Evolutionary conservation across 371 early-diverging fungal species (phyloP).

Genomic region (Zychaea mexicana): DNA sequence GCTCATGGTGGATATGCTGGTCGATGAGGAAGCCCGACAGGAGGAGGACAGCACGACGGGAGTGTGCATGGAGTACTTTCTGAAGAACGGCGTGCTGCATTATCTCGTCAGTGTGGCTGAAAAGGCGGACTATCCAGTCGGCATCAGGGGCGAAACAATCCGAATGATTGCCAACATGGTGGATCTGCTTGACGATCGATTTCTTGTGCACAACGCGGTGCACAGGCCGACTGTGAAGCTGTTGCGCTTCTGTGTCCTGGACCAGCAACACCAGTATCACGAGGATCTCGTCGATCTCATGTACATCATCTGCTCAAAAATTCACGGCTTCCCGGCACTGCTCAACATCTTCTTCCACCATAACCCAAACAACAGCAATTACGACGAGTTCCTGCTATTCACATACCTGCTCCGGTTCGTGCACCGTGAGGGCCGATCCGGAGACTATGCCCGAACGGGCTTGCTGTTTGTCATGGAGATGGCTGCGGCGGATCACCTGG

Average conservation of each 20-base stretch:
- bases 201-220: slow-evolving; percentile 82
- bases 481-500: slow-evolving; percentile 60
- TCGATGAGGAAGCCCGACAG: slow-evolving; percentile 79
- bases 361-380: slow-evolving; percentile 15
- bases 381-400: slow-evolving; percentile 73
- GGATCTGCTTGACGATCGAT: slow-evolving; percentile 77
- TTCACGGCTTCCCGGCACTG: slow-evolving; percentile 81
- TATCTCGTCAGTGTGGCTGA: slow-evolving; percentile 76
- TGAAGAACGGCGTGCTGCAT: slow-evolving; percentile 77
- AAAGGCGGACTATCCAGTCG: slow-evolving; percentile 72
- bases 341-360: slow-evolving; percentile 86
- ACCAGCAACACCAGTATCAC: slow-evolving; percentile 65
- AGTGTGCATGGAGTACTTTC: slow-evolving; percentile 84
- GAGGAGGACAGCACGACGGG: slow-evolving; percentile 63
- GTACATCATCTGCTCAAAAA: slow-evolving; percentile 83
- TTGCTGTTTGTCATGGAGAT: slow-evolving; percentile 80
- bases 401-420: slow-evolving; percentile 79
- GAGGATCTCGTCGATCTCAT: slow-evolving; percentile 81
- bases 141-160: slow-evolving; percentile 79
- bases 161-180: slow-evolving; percentile 74
- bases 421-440: slow-evolving; percentile 78
- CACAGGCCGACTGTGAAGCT: slow-evolving; percentile 81
- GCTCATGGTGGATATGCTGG: slow-evolving; percentile 80
- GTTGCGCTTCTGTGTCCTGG: slow-evolving; percentile 61
- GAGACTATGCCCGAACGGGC: slow-evolving; percentile 87